Conservation (phyloP, 164 flowering plant genomes). For the Dillenia suffruticosa region DNA sequence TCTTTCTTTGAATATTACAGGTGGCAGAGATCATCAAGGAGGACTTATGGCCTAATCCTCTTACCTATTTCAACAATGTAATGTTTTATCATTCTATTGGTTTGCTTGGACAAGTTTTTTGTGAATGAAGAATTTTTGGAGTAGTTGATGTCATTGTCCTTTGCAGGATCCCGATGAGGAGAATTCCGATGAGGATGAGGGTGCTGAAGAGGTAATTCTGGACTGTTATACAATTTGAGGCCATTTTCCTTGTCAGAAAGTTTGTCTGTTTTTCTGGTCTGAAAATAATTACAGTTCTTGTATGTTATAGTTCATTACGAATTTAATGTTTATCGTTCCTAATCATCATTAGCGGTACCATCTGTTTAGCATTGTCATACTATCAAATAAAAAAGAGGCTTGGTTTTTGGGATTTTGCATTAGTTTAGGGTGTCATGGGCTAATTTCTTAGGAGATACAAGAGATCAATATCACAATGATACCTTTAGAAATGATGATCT, state of each 20-base stretch:
- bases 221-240: neutral
- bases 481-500: too few species aligned
- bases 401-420: too few species aligned
- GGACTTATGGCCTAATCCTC: constrained; percentile 89
- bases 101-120: neutral
- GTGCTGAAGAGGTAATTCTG: constrained; percentile 38
- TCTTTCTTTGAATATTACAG: constrained; percentile 24
- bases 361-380: too few species aligned
- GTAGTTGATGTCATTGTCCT: neutral
- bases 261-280: neutral
- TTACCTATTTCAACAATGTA: constrained; percentile 76
- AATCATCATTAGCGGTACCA: neutral
- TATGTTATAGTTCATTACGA: neutral
- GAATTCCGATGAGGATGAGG: constrained; percentile 52
- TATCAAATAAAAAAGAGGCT: too few species aligned
- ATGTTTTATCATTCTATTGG: neutral
- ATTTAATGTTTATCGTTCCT: neutral
- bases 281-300: neutral
- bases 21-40: constrained; percentile 84
- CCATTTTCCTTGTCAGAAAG: neutral
- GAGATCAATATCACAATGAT: too few species aligned
- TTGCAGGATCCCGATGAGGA: constrained; percentile 73
- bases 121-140: neutral
- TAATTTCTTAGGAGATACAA: too few species aligned
- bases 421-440: too few species aligned